Evolutionary conservation across 73 alveolate genomes (phyloP), one percentile per base, ranked within the genome.

Genomic region (Tetrahymena thermophila): DNA sequence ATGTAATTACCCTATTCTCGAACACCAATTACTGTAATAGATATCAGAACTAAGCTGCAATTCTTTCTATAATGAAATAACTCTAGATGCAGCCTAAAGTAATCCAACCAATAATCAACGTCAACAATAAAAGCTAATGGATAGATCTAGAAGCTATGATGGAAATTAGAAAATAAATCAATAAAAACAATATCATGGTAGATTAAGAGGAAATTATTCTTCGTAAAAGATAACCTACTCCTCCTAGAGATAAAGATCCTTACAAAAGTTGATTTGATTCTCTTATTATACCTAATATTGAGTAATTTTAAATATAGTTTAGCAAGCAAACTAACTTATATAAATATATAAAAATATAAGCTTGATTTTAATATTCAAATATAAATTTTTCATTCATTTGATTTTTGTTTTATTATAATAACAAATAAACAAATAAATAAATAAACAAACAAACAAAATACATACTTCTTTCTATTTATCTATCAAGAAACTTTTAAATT

Each of bases 1-100:
- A 96, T 96, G 97, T 98, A 37, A 96, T 98, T 17, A 96, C 98
- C 9, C 98, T 98, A 0, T 98, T 97, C 94, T 98, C 99, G 6
- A 97, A 98, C 14, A 96, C 99, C 23, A 98, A 98, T 95, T 98
- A 98, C 96, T 96, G 97, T 97, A 96, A 97, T 84, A 96, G 96
- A 96, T 96, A 94, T 93, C 95, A 96, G 58, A 97, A 97, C 96
- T 95, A 95, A 43, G 99, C 98, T 83, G 99, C 98, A 10, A 96
- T 97, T 96, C 95, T 97, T 42, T 96, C 94, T 50, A 97, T 97
- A 31, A 97, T 97, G 50, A 97, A 97, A 95, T 96, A 96, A 96
- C 94, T 58, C 83, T 94, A 96, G 56, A 96, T 96, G 94, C 94
- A 95, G 93, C 98, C 98, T 56, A 97, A 96, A 96, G 96, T 96